phyloP scores from a whole-genome alignment of 257 asterid species.

The Solanum arcanum region DNA sequence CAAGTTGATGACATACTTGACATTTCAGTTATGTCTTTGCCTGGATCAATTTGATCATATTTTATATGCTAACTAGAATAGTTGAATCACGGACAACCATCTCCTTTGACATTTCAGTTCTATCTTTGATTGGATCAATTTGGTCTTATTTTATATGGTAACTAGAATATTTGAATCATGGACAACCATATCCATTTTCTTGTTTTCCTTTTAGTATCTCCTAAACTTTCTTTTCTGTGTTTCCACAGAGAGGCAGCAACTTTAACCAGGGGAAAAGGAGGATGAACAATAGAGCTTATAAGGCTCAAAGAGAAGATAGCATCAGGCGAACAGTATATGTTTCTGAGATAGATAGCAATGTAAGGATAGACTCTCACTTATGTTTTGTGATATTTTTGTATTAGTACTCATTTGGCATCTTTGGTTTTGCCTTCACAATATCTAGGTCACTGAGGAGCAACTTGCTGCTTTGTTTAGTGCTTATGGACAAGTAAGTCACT shows the following conservation, averaged over 20 bases:
- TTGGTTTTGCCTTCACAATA: constrained; percentile 4
- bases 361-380: constrained; percentile 14
- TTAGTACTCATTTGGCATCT: constrained; percentile 3
- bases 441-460: constrained; percentile 81
- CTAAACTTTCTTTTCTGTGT: neutral
- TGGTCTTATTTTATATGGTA: neutral
- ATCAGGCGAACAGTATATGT: constrained; percentile 89
- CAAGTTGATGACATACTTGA: neutral
- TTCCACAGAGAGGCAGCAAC: constrained; percentile 55
- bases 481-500: constrained; percentile 74
- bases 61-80: neutral
- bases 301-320: constrained; percentile 88
- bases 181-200: neutral
- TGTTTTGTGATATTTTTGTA: neutral
- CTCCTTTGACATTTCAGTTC: neutral
- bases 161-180: neutral
- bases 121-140: neutral
- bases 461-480: constrained; percentile 75
- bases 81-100: neutral
- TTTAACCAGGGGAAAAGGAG: constrained; percentile 52
- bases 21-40: neutral
- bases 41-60: neutral
- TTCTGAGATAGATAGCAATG: constrained; percentile 76
- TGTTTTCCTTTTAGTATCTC: neutral
- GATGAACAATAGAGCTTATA: constrained; percentile 56